Percentiles rank a stretch among this genome's conserved stretches.
These are phyloP conservation scores for Leccinum disarticulatum DNA, from an alignment of 768 basidiomycete species.

Conservation along the genomic window DNA sequence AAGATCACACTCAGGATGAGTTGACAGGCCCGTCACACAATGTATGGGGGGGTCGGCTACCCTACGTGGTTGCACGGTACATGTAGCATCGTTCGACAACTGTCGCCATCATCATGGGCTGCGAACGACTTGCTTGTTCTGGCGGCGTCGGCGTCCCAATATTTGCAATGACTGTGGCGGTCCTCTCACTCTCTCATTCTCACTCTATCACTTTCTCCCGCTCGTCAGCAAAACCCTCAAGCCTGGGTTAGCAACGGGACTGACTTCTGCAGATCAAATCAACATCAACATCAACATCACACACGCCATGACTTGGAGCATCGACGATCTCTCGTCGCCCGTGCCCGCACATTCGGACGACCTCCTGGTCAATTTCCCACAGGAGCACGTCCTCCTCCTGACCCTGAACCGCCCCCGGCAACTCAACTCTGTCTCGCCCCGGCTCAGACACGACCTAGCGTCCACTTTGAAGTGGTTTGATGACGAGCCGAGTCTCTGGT, in stretches of 20 bases:
- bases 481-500: slow-evolving; percentile 71
- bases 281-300: background rate
- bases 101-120: background rate
- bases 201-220: background rate
- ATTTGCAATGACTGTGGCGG: background rate
- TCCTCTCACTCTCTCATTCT: background rate
- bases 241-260: background rate
- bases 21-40: background rate
- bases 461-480: slow-evolving; percentile 71
- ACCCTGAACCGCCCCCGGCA: slow-evolving; percentile 66
- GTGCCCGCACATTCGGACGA: slow-evolving; percentile 35
- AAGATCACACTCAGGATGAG: background rate
- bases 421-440: slow-evolving; percentile 73
- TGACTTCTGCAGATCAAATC: background rate
- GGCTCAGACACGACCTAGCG: slow-evolving; percentile 53
- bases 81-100: no score
- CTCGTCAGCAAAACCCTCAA: background rate
- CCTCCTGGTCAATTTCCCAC: slow-evolving; percentile 43
- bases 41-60: background rate
- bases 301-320: background rate
- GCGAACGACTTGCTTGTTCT: slow-evolving; percentile 10
- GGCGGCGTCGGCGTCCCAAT: background rate
- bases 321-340: background rate
- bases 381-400: slow-evolving; percentile 52
- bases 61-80: background rate